Base-by-base conservation (phyloP, 208 protist species). In the Wallacemonas sp. region DNA sequence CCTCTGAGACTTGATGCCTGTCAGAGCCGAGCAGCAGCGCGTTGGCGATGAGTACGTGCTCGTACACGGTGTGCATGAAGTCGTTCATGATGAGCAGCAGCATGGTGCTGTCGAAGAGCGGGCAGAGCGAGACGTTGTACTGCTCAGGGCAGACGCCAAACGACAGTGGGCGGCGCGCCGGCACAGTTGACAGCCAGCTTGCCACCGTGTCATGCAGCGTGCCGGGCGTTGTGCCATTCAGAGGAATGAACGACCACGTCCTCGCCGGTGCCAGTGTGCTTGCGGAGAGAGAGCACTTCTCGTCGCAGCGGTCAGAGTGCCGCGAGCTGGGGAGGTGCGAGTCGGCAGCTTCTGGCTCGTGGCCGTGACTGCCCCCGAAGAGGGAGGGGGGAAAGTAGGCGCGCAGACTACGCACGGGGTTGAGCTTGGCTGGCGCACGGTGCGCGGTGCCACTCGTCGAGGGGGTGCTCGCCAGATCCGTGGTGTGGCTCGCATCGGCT, bases 41-140 rank as follows among this genome's bases (percentile, higher is more conserved):
- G 15, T 78, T 65, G 42, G 64, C 71, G 30, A 89, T n/a, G n/a
- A 92, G 61, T 0, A 92, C 28, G 39, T 77, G 71, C 72, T 92
- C 86, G 67, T 92, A 92, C 17, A 85, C 67, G 33, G 72, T 65
- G 42, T 79, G 24, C 19, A 21, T 36, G 33, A 69, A 47, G 24
- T 65, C 38, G 19, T 88, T 68, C 14, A 61, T 34, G 44, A 90
- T 68, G 15, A 62, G 63, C 2, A 47, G 27, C 19, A 88, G 61
- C 26, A 71, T 62, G 11, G 62, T 65, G 22, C 65, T 76, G 68
- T 88, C 77, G 30, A 91, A 60, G 12, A 91, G 30, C 14, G 79
- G 75, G 22, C 44, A 49, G n/a, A 79, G 28, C 21, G 51, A 58
- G 51, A 58, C 51, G 51, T 58, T 58, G 51, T 58, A 58, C 9